A percentile compares a stretch with the other conserved stretches of the same genome.
Evolutionary conservation across 2,329 filamentous ascomycete species (phyloP).

Genomic region (Juglanconis sp.): DNA sequence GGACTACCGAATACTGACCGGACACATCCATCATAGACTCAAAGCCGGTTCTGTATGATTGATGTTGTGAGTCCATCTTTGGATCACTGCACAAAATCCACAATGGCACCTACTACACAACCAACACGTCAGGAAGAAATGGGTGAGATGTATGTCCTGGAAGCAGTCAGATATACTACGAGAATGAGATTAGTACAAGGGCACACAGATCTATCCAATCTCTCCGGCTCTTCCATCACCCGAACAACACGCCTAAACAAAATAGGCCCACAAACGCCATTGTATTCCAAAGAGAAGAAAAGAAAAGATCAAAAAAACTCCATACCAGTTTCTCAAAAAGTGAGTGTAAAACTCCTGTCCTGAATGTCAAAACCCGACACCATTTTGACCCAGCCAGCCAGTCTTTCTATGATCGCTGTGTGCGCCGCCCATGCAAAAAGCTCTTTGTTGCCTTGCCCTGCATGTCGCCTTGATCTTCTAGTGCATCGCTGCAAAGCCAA

Average conservation of each 20-base stretch:
- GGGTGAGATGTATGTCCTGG: neutral
- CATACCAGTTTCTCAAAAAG: neutral
- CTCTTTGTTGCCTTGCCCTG: neutral
- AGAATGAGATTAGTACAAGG: neutral
- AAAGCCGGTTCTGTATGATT: too few relatives aligned
- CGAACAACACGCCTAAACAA: neutral
- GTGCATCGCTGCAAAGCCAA: neutral
- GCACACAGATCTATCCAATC: neutral
- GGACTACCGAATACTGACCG: too few relatives aligned
- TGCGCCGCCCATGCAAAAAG: conserved; percentile 15
- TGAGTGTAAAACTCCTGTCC: neutral
- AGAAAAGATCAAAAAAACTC: neutral
- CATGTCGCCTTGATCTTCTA: neutral
- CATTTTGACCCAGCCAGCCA: neutral
- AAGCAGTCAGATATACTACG: neutral
- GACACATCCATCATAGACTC: too few relatives aligned
- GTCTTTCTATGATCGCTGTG: conserved; percentile 2
- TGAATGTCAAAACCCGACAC: neutral
- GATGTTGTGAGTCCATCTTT: neutral
- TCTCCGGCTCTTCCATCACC: neutral
- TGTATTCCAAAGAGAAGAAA: neutral
- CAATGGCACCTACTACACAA: neutral
- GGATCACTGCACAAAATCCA: neutral
- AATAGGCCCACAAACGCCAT: neutral
- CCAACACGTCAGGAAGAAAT: neutral